Evolutionary conservation across 169 alveolate genomes (phyloP), one percentile per base, ranked within the genome.

Genomic region (Plasmodium ovale): DNA sequence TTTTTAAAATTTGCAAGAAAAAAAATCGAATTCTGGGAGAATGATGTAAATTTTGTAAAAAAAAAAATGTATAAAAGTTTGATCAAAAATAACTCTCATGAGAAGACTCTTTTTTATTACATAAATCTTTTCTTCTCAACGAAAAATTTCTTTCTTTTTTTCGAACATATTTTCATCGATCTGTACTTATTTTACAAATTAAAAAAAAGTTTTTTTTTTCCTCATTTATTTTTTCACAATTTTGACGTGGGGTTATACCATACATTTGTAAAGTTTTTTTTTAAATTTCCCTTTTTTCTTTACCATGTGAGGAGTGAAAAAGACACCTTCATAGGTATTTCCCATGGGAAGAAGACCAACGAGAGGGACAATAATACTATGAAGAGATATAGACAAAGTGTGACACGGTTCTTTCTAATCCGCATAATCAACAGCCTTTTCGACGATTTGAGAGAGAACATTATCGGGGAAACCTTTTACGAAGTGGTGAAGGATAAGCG

Each of bases 241-340:
- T 53, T 53, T 53, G 64, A 53, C 19, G 19, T 12, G 19, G 9
- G 64, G 5, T 14, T 53, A 16, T 53, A 53, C 64, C 23, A 16
- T 10, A 16, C 64, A 10, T 16, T 53, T 9, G 14, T 53, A 16
- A 53, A 16, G 23, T 3, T 14, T 14, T 53, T 53, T 10, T 53
- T 53, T 53, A 53, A 53, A 53, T 53, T 53, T 53, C 27, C 64
- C 9, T 53, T 53, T 53, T 53, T 53, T 29, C 23, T 53, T 14
- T 16, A 14, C 1, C 19, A 16, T 0, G 3, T 6, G 23, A 29
- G 23, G 3, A 53, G 19, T n/a, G n/a, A n/a, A n/a, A n/a, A n/a
- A n/a, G n/a, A n/a, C n/a, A n/a, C n/a, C n/a, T n/a, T n/a, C n/a
- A 53, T 53, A 9, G 51, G 9, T 39, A 39, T 39, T 1, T 16